Evolutionary conservation across 768 basidiomycete genomes (phyloP).

Genomic region (Dendrothele bispora): DNA sequence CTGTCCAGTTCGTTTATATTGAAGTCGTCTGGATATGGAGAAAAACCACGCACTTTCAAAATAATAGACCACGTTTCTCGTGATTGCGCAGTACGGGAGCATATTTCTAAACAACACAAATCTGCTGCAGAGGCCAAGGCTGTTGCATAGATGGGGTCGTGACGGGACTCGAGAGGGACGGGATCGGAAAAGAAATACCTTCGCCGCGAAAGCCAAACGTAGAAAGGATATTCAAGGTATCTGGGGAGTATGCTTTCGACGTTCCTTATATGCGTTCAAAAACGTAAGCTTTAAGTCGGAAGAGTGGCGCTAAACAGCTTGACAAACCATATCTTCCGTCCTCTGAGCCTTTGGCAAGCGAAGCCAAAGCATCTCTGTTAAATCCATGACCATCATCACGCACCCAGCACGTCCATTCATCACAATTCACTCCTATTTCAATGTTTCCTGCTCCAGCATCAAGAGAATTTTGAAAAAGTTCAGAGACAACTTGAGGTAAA

Average conservation of each 20-base stretch:
- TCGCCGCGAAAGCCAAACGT: conserved; percentile 94
- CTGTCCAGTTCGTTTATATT: conserved; percentile 33
- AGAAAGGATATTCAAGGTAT: conserved; percentile 48
- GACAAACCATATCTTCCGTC: conserved; percentile 67
- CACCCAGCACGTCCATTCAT: conserved; percentile 83
- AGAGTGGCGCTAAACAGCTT: too few species aligned
- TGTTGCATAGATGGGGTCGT: conserved; percentile 27
- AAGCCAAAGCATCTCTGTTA: conserved; percentile 51
- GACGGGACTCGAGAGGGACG: not conserved
- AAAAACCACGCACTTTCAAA: conserved; percentile 54
- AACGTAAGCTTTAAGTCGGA: not conserved
- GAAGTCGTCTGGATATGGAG: not conserved
- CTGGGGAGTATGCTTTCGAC: conserved; percentile 64
- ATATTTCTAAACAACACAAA: conserved; percentile 78
- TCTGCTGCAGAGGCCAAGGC: conserved; percentile 85
- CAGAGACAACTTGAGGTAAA: conserved; percentile 74
- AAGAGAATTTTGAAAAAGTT: conserved; percentile 87
- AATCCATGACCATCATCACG: conserved; percentile 86
- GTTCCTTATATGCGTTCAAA: conserved; percentile 55
- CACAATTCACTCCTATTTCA: conserved; percentile 70
- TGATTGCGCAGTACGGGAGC: conserved; percentile 66
- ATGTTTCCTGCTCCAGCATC: conserved; percentile 76
- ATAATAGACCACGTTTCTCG: conserved; percentile 75
- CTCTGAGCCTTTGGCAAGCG: conserved; percentile 51
- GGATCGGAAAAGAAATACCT: conserved; percentile 49